Evolutionary conservation across 2,329 filamentous ascomycete genomes (phyloP).

Genomic region (Penicillium sp.): DNA sequence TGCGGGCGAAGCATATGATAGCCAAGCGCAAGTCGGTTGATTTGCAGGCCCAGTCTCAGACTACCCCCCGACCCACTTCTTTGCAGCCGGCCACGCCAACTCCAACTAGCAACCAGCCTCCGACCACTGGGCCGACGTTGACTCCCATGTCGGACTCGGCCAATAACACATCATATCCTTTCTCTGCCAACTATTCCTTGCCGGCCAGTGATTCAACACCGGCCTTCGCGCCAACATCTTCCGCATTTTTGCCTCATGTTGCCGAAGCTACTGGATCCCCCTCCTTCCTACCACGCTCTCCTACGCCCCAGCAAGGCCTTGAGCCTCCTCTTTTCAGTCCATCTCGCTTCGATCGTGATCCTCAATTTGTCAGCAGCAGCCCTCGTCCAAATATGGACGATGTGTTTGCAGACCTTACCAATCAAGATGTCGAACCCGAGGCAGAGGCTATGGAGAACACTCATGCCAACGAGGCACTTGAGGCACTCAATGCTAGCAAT

Average conservation of each 20-base stretch:
- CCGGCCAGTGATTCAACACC: constrained; percentile 37
- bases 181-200: constrained; percentile 41
- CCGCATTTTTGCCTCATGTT: constrained; percentile 40
- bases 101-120: constrained; percentile 30
- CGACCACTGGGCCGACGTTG: constrained; percentile 35
- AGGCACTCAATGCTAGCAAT: constrained; percentile 43
- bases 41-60: constrained; percentile 27
- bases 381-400: constrained; percentile 44
- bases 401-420: constrained; percentile 49
- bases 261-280: constrained; percentile 33
- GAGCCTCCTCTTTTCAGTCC: constrained; percentile 46
- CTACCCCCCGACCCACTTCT: constrained; percentile 12
- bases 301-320: constrained; percentile 36
- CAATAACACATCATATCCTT: constrained; percentile 33
- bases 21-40: constrained; percentile 71
- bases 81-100: constrained; percentile 34
- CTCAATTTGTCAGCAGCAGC: constrained; percentile 35
- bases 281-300: constrained; percentile 41
- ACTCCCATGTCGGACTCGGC: constrained; percentile 32
- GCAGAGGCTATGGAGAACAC: constrained; percentile 42
- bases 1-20: constrained; percentile 74
- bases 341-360: constrained; percentile 37
- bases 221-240: constrained; percentile 36
- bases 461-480: constrained; percentile 50
- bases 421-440: constrained; percentile 42